Conservation (phyloP, 1,284 basidiomycete species). For the Tremellales sp. region DNA sequence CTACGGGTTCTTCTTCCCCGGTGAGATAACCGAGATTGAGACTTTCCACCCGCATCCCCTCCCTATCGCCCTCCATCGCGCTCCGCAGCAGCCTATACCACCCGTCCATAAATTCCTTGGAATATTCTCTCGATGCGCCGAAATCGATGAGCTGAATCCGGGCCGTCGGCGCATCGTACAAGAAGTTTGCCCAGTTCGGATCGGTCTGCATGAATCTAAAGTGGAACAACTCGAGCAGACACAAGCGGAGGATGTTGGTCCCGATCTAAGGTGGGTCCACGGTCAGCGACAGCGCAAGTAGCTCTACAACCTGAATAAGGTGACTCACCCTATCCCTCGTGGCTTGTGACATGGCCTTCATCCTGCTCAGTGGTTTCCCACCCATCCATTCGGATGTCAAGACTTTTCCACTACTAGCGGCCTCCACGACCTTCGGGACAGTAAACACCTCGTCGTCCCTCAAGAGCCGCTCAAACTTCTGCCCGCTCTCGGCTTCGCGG, state of each 20-base stretch:
- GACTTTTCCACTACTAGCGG: slow-evolving; percentile 72
- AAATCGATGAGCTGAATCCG: slow-evolving; percentile 92
- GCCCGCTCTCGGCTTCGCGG: slow-evolving; percentile 76
- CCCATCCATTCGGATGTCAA: slow-evolving; percentile 85
- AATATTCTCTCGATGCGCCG: slow-evolving; percentile 86
- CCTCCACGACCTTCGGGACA: slow-evolving; percentile 75
- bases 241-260: slow-evolving; percentile 73
- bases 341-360: slow-evolving; percentile 59
- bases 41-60: slow-evolving; percentile 70
- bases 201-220: slow-evolving; percentile 97
- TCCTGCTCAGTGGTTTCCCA: slow-evolving; percentile 72
- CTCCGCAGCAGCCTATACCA: slow-evolving; percentile 80
- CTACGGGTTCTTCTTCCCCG: slow-evolving; percentile 76
- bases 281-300: no score
- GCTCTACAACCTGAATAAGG: no score
- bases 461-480: slow-evolving; percentile 60
- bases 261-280: slow-evolving; percentile 62
- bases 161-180: slow-evolving; percentile 61
- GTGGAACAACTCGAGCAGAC: slow-evolving; percentile 83
- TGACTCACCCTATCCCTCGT: slow-evolving; percentile 68
- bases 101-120: slow-evolving; percentile 78
- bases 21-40: slow-evolving; percentile 82
- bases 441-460: slow-evolving; percentile 65
- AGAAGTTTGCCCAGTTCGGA: slow-evolving; percentile 97
- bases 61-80: slow-evolving; percentile 66